Conservation (phyloP, 1,284 basidiomycete species). For the Tilletia indica region DNA sequence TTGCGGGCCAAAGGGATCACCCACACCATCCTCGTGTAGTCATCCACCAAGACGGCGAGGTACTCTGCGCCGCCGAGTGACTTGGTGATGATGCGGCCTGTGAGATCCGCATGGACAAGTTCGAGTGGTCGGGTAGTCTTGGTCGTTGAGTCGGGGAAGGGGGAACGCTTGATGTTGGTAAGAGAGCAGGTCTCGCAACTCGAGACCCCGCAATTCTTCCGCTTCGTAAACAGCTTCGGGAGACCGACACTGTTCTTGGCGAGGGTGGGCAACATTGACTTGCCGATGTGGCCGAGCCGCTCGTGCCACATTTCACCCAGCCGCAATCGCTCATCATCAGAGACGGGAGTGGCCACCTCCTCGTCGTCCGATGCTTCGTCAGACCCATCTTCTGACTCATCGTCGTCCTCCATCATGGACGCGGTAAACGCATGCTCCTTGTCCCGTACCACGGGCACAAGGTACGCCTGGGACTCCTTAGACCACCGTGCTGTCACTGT, state of each 20-base stretch:
- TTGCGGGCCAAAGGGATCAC: background rate
- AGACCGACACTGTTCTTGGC: slow-evolving; percentile 2
- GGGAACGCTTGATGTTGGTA: background rate
- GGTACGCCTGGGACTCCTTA: background rate
- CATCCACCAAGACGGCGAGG: slow-evolving; percentile 11
- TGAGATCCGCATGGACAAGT: slow-evolving; percentile 3
- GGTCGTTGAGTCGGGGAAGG: slow-evolving; percentile 1
- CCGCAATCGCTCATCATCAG: background rate
- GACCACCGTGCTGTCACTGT: background rate
- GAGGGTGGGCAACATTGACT: background rate
- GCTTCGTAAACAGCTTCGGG: background rate
- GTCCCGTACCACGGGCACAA: background rate
- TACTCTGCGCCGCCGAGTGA: slow-evolving; percentile 12
- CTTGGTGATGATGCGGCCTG: slow-evolving; percentile 2
- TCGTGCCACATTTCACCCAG: slow-evolving; percentile 8
- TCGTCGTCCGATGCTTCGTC: slow-evolving; percentile 2
- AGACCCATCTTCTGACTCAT: slow-evolving; percentile 1
- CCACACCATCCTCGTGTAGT: slow-evolving; percentile 11
- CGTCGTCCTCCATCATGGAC: background rate
- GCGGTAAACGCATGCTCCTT: background rate
- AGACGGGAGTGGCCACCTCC: background rate
- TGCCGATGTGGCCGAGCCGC: slow-evolving; percentile 12
- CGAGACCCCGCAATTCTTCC: background rate
- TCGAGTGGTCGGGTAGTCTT: background rate
- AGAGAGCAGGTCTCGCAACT: background rate